Conservation (phyloP, 805 yeast genomes). For the Yarrowia divulgata region DNA sequence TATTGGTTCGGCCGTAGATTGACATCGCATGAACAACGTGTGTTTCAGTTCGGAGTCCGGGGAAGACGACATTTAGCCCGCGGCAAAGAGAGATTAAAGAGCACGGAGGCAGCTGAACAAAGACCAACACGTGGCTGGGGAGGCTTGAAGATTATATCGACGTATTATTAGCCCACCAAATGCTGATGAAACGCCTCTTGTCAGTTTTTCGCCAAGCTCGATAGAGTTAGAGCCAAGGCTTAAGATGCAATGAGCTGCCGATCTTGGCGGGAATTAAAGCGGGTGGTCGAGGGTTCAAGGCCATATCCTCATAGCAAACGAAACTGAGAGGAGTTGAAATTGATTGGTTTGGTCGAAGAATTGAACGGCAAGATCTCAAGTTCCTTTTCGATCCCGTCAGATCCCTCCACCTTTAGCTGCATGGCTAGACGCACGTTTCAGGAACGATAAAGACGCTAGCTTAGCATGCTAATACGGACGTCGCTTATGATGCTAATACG, state of each 20-base stretch:
- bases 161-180: background rate
- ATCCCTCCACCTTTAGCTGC: background rate
- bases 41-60: slow-evolving; percentile 22
- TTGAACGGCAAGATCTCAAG: too few species aligned
- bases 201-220: background rate
- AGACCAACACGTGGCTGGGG: background rate
- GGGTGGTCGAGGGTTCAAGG: too few species aligned
- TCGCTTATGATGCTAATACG: background rate
- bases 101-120: background rate
- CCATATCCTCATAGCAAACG: too few species aligned
- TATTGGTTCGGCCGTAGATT: slow-evolving; percentile 22
- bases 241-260: slow-evolving; percentile 7
- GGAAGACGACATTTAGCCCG: background rate
- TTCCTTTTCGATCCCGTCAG: too few species aligned
- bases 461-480: background rate
- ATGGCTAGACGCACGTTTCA: slow-evolving; percentile 2
- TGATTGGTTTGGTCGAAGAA: too few species aligned
- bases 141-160: background rate
- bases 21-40: slow-evolving; percentile 9
- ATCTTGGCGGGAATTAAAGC: slow-evolving; percentile 5
- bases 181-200: background rate
- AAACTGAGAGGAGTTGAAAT: too few species aligned
- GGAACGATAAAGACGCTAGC: slow-evolving; percentile 1
- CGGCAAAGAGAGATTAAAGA: background rate
- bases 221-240: slow-evolving; percentile 23